Conservation (phyloP, 345 rosid genomes). For the Bretschneidera sinensis region DNA sequence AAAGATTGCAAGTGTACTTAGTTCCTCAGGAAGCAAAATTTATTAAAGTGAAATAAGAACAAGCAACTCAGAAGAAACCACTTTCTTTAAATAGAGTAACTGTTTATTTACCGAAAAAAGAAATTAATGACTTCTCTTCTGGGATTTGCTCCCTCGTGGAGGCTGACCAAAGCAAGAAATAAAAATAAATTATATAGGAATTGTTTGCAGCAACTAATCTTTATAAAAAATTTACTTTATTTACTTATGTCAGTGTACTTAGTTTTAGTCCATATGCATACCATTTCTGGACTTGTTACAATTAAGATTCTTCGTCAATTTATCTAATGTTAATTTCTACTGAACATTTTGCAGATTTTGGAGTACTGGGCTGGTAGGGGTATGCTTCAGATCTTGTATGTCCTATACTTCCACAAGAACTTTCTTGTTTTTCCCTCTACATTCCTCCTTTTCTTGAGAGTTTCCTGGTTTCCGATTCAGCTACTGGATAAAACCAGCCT, state of each 20-base stretch:
- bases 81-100: neutral
- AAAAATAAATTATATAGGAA: too few relatives aligned
- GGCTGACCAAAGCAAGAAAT: too few relatives aligned
- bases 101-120: too few relatives aligned
- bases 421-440: neutral
- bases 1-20: too few relatives aligned
- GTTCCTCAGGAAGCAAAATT: too few relatives aligned
- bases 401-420: constrained; percentile 2
- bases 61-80: neutral
- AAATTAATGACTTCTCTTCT: too few relatives aligned
- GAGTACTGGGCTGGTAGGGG: constrained; percentile 96
- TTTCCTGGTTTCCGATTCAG: neutral
- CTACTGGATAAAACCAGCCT: neutral
- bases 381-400: constrained; percentile 99
- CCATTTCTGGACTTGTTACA: neutral
- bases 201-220: too few relatives aligned
- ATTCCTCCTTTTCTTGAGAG: neutral
- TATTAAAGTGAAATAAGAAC: neutral
- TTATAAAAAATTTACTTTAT: too few relatives aligned
- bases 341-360: constrained; percentile 52
- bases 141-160: too few relatives aligned
- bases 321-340: neutral
- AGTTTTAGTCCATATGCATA: too few relatives aligned
- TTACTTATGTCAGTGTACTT: too few relatives aligned
- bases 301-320: neutral